Evolutionary conservation across 495 filamentous ascomycete genomes (phyloP).

Genomic region (Xanthoparmelia taractica): DNA sequence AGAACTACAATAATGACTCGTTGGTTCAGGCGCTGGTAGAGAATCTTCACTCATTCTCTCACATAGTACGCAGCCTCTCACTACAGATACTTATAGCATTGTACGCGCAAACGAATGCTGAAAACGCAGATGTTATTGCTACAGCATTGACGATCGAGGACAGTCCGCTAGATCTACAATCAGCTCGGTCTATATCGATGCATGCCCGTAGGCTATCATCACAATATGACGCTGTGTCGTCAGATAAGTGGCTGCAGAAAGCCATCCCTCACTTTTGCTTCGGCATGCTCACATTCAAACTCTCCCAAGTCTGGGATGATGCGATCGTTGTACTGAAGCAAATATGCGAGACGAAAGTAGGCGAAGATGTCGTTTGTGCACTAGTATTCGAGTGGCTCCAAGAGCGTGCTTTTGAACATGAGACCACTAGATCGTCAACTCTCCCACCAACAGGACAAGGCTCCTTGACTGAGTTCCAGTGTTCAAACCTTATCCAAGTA

Average conservation of each 20-base stretch:
- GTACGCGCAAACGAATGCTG: conserved; percentile 31
- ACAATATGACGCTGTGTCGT: conserved; percentile 46
- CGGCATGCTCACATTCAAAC: conserved; percentile 75
- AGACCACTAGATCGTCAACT: conserved; percentile 11
- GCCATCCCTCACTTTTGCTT: conserved; percentile 79
- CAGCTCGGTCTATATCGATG: conserved; percentile 67
- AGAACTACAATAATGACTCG: conserved; percentile 39
- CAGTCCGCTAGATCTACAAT: conserved; percentile 66
- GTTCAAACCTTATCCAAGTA: conserved; percentile 60
- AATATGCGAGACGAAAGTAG: conserved; percentile 59
- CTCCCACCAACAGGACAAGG: conserved; percentile 1
- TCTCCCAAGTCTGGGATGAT: conserved; percentile 81
- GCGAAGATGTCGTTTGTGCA: conserved; percentile 64
- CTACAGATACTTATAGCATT: conserved; percentile 54
- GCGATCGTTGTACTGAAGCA: conserved; percentile 64
- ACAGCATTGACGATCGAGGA: conserved; percentile 64
- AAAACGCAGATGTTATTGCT: conserved; percentile 39
- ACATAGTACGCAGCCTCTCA: conserved; percentile 60
- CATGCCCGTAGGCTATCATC: conserved; percentile 69
- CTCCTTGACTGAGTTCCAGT: conserved; percentile 63
- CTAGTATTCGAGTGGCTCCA: conserved; percentile 77
- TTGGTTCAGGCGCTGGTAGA: conserved; percentile 56
- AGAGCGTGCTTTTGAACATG: conserved; percentile 43
- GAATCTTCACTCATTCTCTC: conserved; percentile 65
- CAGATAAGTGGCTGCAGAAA: conserved; percentile 56